These are phyloP conservation scores for Adiantum capillusveneris DNA, from an alignment of 75 land plant species.

Conservation along the genomic window DNA sequence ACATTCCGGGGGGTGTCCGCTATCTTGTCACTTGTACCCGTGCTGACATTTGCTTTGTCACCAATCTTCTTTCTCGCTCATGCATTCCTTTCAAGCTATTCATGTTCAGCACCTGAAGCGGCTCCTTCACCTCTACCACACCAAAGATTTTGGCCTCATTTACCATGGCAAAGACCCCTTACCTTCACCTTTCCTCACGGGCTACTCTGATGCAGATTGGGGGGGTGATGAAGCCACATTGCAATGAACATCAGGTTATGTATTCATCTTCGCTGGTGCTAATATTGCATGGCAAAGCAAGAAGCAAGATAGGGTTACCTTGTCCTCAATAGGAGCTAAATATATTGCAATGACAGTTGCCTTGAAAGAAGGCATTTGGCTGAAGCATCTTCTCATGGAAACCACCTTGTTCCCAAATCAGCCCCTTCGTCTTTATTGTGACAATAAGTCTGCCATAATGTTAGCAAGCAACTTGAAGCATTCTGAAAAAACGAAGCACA, in stretches of 20 bases:
- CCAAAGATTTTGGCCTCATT: background rate
- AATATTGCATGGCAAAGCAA: constrained; percentile 5
- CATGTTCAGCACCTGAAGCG: background rate
- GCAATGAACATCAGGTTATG: constrained; percentile 3
- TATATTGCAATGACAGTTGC: constrained; percentile 4
- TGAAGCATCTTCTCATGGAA: constrained; percentile 9
- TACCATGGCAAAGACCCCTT: background rate
- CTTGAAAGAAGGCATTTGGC: constrained; percentile 15
- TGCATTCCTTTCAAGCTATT: too few relatives aligned
- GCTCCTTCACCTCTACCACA: constrained; percentile 1
- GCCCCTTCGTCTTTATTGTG: constrained; percentile 8
- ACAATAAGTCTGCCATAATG: constrained; percentile 19
- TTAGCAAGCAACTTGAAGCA: constrained; percentile 21
- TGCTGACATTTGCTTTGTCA: background rate
- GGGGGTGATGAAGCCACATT: constrained; percentile 3
- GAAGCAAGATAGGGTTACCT: constrained; percentile 3
- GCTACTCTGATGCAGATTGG: constrained; percentile 10
- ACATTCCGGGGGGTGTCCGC: background rate
- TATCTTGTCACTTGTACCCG: background rate
- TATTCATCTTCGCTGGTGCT: background rate
- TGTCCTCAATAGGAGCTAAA: constrained; percentile 5
- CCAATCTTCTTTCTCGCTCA: background rate
- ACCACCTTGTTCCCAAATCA: background rate
- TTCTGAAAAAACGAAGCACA: constrained; percentile 26
- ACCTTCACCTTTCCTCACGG: background rate